phyloP scores from a whole-genome alignment of 2,329 filamentous ascomycete genomes.

The Zymoseptoria crescenta region DNA sequence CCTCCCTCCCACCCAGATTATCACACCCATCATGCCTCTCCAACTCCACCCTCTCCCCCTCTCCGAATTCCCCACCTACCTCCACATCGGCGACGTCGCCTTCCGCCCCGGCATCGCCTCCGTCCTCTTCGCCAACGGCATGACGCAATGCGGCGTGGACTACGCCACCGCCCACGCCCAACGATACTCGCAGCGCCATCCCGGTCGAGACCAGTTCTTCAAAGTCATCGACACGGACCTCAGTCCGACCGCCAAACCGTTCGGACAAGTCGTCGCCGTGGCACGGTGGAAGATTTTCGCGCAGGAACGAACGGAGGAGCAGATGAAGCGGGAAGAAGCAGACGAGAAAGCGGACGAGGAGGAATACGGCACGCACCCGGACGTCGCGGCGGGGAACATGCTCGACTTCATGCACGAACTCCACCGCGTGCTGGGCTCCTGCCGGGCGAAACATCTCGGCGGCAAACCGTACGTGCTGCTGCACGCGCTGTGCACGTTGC shows the following conservation, averaged over 20 bases:
- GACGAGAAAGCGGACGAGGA: constrained; percentile 15
- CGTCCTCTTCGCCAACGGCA: constrained; percentile 26
- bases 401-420: constrained; percentile 2
- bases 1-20: neutral
- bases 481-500: constrained; percentile 31
- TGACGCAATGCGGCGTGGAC: constrained; percentile 9
- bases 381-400: constrained; percentile 1
- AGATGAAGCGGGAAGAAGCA: constrained; percentile 20
- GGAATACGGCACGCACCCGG: constrained; percentile 12
- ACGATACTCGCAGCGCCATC: constrained; percentile 11
- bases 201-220: constrained; percentile 13
- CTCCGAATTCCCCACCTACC: constrained; percentile 19
- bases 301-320: constrained; percentile 18
- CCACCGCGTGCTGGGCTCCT: neutral
- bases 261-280: constrained; percentile 23
- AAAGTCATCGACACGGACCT: constrained; percentile 26
- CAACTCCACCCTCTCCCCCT: constrained; percentile 21
- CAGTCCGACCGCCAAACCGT: constrained; percentile 12
- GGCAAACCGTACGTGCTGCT: constrained; percentile 22
- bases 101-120: constrained; percentile 24
- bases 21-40: constrained; percentile 19
- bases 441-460: constrained; percentile 20
- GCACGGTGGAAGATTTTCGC: constrained; percentile 27
- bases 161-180: constrained; percentile 5
- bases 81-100: constrained; percentile 18